A percentile compares a stretch with the other conserved stretches of the same genome.
Evolutionary conservation across 2,329 filamentous ascomycete genomes (phyloP).

Genomic region (Phialophora verrucosa): DNA sequence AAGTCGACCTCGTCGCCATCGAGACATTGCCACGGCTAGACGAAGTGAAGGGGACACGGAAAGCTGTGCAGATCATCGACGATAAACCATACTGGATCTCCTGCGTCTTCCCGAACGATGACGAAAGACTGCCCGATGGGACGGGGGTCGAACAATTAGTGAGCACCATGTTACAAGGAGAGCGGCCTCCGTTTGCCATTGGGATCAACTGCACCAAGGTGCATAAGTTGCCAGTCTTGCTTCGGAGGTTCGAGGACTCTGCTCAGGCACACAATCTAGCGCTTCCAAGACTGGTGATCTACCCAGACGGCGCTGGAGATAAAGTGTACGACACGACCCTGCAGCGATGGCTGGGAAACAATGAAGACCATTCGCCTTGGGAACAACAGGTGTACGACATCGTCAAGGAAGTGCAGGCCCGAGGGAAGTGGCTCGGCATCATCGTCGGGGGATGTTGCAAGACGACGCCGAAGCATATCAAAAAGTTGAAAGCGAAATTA

Average conservation of each 20-base stretch:
- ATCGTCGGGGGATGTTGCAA: slow-evolving; percentile 57
- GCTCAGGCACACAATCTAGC: slow-evolving; percentile 49
- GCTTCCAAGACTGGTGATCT: slow-evolving; percentile 64
- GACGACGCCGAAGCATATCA: slow-evolving; percentile 48
- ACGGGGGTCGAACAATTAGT: slow-evolving; percentile 54
- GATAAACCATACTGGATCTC: slow-evolving; percentile 64
- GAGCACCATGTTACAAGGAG: slow-evolving; percentile 44
- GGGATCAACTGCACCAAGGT: slow-evolving; percentile 69
- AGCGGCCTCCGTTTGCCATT: slow-evolving; percentile 61
- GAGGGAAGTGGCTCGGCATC: slow-evolving; percentile 39
- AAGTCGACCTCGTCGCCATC: slow-evolving; percentile 64
- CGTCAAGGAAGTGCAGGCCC: slow-evolving; percentile 34
- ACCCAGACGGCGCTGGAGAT: slow-evolving; percentile 72
- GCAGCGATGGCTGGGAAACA: slow-evolving; percentile 61
- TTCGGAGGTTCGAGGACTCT: slow-evolving; percentile 42
- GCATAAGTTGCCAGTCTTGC: slow-evolving; percentile 42
- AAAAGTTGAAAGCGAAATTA: slow-evolving; percentile 39
- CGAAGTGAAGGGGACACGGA: slow-evolving; percentile 65
- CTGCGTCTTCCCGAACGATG: slow-evolving; percentile 65
- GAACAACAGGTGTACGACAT: slow-evolving; percentile 44
- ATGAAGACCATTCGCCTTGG: slow-evolving; percentile 39
- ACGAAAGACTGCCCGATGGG: slow-evolving; percentile 63
- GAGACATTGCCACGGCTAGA: slow-evolving; percentile 70
- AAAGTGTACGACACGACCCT: slow-evolving; percentile 70
- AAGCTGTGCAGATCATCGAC: slow-evolving; percentile 46